Evolutionary conservation across 106 monocot genomes (phyloP).

Genomic region (Allium sativum): DNA sequence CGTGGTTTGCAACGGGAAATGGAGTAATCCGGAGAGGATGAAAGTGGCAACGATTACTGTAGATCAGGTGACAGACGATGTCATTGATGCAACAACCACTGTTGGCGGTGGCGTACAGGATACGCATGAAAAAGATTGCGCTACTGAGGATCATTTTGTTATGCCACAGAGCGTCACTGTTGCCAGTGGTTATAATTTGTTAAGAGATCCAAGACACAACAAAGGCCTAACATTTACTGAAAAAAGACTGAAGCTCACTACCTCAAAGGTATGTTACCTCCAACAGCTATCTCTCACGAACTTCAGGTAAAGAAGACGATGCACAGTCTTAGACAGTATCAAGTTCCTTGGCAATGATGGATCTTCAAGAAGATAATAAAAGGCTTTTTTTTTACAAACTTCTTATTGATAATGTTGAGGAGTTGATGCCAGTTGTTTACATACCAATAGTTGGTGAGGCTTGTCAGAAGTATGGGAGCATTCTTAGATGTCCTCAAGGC

Average conservation of each 20-base stretch:
- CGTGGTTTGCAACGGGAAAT: conserved; percentile 7
- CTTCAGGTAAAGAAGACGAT: conserved; percentile 66
- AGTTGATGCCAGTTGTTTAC: conserved; percentile 85
- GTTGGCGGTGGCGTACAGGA: conserved; percentile 50
- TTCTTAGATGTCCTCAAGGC: conserved; percentile 77
- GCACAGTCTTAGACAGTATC: conserved; percentile 44
- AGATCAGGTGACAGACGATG: conserved; percentile 13
- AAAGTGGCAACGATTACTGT: conserved; percentile 5
- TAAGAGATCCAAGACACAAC: conserved; percentile 23
- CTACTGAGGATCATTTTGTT: conserved; percentile 37
- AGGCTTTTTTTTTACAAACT: conserved; percentile 91
- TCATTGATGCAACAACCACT: conserved; percentile 13
- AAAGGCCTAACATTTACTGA: conserved; percentile 22
- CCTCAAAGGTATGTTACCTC: conserved; percentile 18
- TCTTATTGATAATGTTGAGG: conserved; percentile 81
- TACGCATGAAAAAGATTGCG: conserved; percentile 45
- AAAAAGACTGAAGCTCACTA: conserved; percentile 20
- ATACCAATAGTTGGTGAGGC: conserved; percentile 97
- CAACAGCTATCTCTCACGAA: conserved; percentile 12
- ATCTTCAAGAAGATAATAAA: conserved; percentile 80
- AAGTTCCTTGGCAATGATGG: conserved; percentile 61
- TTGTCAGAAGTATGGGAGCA: conserved; percentile 93
- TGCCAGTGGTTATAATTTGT: conserved; percentile 36
- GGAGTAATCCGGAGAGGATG: conserved; percentile 3
- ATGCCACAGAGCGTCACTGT: conserved; percentile 69